Evolutionary conservation across 2,329 filamentous ascomycete species (phyloP).

Genomic region (Colletotrichum sp.): DNA sequence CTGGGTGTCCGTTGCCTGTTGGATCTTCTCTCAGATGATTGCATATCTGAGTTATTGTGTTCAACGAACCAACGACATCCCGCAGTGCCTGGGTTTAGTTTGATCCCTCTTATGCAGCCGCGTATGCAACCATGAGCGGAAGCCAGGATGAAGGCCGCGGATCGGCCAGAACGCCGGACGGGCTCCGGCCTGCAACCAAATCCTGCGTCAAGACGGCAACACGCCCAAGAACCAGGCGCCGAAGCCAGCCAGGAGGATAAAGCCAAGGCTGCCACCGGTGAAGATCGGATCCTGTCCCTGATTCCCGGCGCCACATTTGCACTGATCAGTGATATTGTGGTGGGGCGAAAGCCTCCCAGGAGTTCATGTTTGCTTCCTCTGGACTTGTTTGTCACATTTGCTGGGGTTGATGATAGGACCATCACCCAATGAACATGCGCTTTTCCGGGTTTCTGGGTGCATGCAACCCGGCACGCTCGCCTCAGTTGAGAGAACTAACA

Average conservation of each 20-base stretch:
- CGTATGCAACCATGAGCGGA: not conserved
- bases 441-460: not conserved
- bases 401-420: not conserved
- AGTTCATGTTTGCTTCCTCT: slow-evolving; percentile 9
- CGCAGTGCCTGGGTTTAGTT: not conserved
- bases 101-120: not conserved
- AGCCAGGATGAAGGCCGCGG: not conserved
- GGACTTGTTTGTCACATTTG: not conserved
- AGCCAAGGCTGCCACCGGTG: not conserved
- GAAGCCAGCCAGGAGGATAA: not conserved
- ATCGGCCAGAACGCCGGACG: not conserved
- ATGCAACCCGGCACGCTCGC: not conserved
- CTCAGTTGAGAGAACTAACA: not conserved
- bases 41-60: not conserved
- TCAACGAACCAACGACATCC: not conserved
- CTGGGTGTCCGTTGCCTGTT: not conserved
- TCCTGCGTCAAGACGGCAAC: not conserved
- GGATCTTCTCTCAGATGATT: not conserved
- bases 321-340: not conserved
- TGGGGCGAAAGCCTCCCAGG: not conserved
- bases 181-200: not conserved
- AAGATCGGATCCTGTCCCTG: not conserved
- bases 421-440: not conserved
- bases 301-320: not conserved
- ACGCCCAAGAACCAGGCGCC: not conserved